A percentile compares a stretch with the other conserved stretches of the same genome.
These are phyloP conservation scores for Choiromyces venosus DNA, from an alignment of 495 filamentous ascomycete genomes.

Conservation along the genomic window DNA sequence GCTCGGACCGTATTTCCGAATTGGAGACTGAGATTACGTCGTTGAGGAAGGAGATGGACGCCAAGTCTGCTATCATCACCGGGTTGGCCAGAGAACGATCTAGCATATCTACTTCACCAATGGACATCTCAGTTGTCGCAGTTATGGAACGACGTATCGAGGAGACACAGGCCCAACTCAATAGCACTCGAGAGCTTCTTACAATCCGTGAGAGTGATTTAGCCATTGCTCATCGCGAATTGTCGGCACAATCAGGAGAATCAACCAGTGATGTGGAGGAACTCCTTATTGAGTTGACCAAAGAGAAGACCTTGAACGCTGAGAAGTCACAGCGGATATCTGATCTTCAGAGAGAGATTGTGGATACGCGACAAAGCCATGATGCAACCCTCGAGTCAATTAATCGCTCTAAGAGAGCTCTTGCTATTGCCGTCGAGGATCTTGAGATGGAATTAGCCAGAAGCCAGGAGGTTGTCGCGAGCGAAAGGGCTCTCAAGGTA, in stretches of 20 bases:
- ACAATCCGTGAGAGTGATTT: slow-evolving; percentile 68
- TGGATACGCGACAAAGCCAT: slow-evolving; percentile 70
- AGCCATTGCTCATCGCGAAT: slow-evolving; percentile 45
- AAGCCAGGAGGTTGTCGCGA: slow-evolving; percentile 42
- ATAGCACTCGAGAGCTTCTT: slow-evolving; percentile 65
- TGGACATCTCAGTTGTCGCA: slow-evolving; percentile 89
- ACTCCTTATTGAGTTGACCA: slow-evolving; percentile 47
- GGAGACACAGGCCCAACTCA: slow-evolving; percentile 75
- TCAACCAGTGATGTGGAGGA: slow-evolving; percentile 42
- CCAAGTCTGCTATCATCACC: slow-evolving; percentile 87
- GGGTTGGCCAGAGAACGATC: slow-evolving; percentile 88
- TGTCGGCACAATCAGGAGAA: slow-evolving; percentile 35
- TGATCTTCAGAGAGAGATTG: slow-evolving; percentile 68
- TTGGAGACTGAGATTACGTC: slow-evolving; percentile 78
- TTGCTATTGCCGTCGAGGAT: slow-evolving; percentile 64
- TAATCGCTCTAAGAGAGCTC: slow-evolving; percentile 65
- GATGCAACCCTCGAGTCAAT: slow-evolving; percentile 63
- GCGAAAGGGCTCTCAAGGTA: slow-evolving; percentile 37
- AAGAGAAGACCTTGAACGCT: slow-evolving; percentile 43
- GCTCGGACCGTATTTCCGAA: slow-evolving; percentile 82
- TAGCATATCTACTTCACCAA: slow-evolving; percentile 71
- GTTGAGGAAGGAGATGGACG: slow-evolving; percentile 92
- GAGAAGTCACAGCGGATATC: slow-evolving; percentile 59
- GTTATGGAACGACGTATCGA: slow-evolving; percentile 80
- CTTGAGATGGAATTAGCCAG: slow-evolving; percentile 56